Evolutionary conservation across 306 rosid species (phyloP).

Genomic region (Pueraria montana): DNA sequence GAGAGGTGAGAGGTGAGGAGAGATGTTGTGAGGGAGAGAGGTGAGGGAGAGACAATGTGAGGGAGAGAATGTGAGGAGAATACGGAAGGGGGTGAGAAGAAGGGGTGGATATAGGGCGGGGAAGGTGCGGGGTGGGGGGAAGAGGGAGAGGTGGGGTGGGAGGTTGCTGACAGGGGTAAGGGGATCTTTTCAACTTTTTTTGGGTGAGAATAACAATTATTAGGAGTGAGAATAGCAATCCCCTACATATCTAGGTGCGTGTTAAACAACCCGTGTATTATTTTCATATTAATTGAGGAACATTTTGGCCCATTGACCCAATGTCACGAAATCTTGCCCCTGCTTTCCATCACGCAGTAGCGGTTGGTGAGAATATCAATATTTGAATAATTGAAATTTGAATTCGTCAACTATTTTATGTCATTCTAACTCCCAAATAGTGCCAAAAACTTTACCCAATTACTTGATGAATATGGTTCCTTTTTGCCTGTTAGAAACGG

Average conservation of each 20-base stretch:
- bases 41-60: too few species aligned
- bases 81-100: too few species aligned
- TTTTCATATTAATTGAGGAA: neutral
- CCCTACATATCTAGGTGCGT: neutral
- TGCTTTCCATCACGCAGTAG: neutral
- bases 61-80: too few species aligned
- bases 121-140: too few species aligned
- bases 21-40: too few species aligned
- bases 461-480: neutral
- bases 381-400: slow-evolving; percentile 14
- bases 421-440: neutral
- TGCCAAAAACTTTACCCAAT: neutral
- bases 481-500: neutral
- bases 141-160: too few species aligned
- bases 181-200: too few species aligned
- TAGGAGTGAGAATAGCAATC: too few species aligned
- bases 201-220: too few species aligned
- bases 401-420: neutral
- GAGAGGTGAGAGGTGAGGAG: too few species aligned
- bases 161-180: too few species aligned
- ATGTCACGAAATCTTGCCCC: neutral
- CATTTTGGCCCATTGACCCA: neutral
- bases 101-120: too few species aligned
- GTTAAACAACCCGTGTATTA: neutral
- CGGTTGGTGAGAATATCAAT: neutral